These are phyloP conservation scores for Cetraspora pellucida DNA, from an alignment of 192 early-diverging fungal genomes.

Conservation along the genomic window DNA sequence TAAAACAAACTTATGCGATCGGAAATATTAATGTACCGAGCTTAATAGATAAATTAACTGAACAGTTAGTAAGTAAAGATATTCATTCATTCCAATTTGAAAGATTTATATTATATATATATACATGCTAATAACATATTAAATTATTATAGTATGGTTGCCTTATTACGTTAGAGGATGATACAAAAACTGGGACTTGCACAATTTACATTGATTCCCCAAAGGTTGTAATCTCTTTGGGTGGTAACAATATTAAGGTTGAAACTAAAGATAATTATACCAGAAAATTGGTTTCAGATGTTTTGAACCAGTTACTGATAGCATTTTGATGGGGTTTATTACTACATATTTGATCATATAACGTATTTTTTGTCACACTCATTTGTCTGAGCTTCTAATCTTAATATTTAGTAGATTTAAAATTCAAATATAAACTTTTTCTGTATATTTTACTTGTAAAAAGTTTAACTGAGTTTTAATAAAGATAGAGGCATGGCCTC, in stretches of 20 bases:
- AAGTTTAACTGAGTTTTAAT: no score
- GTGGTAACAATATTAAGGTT: background rate
- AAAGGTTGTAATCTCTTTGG: slow-evolving; percentile 1
- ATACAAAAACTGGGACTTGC: background rate
- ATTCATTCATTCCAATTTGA: background rate
- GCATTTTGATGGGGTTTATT: slow-evolving; percentile 37
- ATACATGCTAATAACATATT: background rate
- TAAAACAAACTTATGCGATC: background rate
- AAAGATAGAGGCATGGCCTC: no score
- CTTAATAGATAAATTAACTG: background rate
- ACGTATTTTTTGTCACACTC: no score
- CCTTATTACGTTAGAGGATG: background rate
- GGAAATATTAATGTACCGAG: background rate
- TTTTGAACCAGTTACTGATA: slow-evolving; percentile 29
- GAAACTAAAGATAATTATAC: slow-evolving; percentile 13
- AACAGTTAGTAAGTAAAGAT: background rate
- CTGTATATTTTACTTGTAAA: no score
- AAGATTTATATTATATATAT: background rate
- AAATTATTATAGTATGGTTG: slow-evolving; percentile 13
- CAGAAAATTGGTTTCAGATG: background rate
- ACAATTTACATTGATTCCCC: slow-evolving; percentile 12
- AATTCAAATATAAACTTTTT: no score
- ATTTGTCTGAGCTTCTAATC: no score
- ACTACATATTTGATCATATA: no score
- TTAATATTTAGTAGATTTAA: no score